These are phyloP conservation scores for Calocybe indica DNA, from an alignment of 768 basidiomycete species.

Conservation along the genomic window DNA sequence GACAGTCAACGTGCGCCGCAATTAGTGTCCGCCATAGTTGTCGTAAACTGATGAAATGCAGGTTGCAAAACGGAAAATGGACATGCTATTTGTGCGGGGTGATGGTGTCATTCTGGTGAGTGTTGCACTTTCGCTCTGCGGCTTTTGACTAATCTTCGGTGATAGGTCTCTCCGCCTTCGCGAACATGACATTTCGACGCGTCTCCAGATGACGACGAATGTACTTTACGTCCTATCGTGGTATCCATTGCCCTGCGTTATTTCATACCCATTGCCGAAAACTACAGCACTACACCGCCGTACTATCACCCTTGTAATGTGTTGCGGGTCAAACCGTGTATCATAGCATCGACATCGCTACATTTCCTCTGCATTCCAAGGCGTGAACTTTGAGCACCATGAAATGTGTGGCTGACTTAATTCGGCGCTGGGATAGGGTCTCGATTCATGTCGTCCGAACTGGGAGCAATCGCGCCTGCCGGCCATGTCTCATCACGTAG, in stretches of 20 bases:
- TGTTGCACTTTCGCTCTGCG: constrained; percentile 10
- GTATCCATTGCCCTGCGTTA: neutral
- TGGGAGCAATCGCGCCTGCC: constrained; percentile 48
- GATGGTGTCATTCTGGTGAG: constrained; percentile 94
- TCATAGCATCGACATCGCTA: too few relatives aligned
- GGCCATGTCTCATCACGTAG: constrained; percentile 77
- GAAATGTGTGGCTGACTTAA: too few relatives aligned
- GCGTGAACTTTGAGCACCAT: too few relatives aligned
- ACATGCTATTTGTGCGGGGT: constrained; percentile 97
- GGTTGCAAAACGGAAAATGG: constrained; percentile 91
- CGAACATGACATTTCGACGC: constrained; percentile 43
- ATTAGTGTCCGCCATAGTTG: constrained; percentile 1
- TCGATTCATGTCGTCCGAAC: constrained; percentile 45
- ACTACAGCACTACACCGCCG: too few relatives aligned
- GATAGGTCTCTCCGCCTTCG: constrained; percentile 75
- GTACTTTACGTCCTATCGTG: neutral
- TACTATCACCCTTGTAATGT: too few relatives aligned
- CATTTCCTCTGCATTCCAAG: too few relatives aligned
- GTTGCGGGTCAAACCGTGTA: too few relatives aligned
- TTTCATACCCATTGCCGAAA: neutral
- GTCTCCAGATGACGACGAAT: neutral
- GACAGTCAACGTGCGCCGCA: constrained; percentile 54
- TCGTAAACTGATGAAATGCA: constrained; percentile 21
- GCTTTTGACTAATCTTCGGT: constrained; percentile 7
- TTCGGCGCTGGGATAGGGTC: too few relatives aligned